Evolutionary conservation across 2,329 filamentous ascomycete species (phyloP), one percentile per base, ranked within the genome.

Genomic region (Nothomitra cinnamomea): DNA sequence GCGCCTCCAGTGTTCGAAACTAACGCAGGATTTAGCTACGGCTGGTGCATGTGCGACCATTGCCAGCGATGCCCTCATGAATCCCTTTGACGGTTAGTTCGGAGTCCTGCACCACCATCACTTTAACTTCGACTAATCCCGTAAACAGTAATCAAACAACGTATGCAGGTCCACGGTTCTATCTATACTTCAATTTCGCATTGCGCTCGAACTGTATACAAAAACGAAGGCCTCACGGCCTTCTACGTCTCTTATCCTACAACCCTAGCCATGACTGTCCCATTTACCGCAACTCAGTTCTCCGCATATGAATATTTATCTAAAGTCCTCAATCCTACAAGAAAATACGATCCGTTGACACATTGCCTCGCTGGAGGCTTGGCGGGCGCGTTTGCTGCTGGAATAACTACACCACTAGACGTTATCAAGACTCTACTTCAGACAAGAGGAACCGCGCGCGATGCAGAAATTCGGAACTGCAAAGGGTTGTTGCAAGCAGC

Each of bases 191-290:
- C 85, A 21, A 83, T 96, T 70, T 66, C 76, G 54, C 84, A 95
- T 65, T 98, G 92, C 73, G 90, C 90, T 55, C 80, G 77, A 65
- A 83, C 87, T 60, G 84, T 98, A 57, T 95, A 95, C 71, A 80
- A 77, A 62, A 83, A 80, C 52, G 92, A 98, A 69, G 92, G 92
- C 53, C 67, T 96, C 47, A 78, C 81, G 52, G 90, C 92, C 54
- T 98, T 98, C 71, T 98, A 98, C 72, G 83, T 98, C 62, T 98
- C 92, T 22, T 98, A 98, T 67, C 92, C 92, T 15, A 98, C 92
- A 19, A 98, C 92, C 1, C 75, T 98, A 25, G 94, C 87, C 64
- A 98, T 98, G 92, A 96, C 92, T 13, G 88, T 98, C 1, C 92
- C 92, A 2, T 98, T 96, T 67, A 96, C 90, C 12, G 90, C 92